These are phyloP conservation scores for Macrophomina tecta DNA, from an alignment of 2,329 filamentous ascomycete species.

Conservation along the genomic window DNA sequence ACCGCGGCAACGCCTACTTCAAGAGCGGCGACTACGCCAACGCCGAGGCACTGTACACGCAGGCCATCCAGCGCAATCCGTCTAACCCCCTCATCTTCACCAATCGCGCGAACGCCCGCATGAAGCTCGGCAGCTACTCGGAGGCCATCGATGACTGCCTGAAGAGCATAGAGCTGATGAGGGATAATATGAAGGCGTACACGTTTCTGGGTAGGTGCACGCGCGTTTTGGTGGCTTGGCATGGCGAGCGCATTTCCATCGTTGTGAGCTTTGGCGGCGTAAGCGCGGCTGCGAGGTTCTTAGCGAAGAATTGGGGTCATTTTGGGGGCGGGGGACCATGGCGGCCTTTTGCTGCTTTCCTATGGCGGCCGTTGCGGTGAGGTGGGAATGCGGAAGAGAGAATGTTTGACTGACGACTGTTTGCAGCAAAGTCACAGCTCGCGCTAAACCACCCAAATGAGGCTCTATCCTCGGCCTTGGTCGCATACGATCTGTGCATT, in stretches of 20 bases:
- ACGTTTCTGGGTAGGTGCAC: constrained; percentile 68
- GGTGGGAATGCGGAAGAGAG: background rate
- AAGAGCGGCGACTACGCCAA: constrained; percentile 66
- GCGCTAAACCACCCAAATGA: constrained; percentile 73
- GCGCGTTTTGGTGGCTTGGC: background rate
- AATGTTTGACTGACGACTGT: constrained; percentile 5
- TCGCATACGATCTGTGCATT: constrained; percentile 75
- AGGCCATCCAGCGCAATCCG: constrained; percentile 80
- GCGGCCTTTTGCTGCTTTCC: no score
- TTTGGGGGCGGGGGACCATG: no score
- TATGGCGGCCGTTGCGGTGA: no score
- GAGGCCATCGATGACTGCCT: constrained; percentile 79
- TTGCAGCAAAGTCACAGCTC: constrained; percentile 76
- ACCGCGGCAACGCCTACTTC: constrained; percentile 69
- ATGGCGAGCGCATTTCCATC: no score
- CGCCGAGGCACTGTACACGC: constrained; percentile 74
- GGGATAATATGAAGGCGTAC: constrained; percentile 76
- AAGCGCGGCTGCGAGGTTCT: background rate
- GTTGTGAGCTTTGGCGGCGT: background rate
- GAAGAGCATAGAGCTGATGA: constrained; percentile 71
- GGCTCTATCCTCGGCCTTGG: constrained; percentile 72
- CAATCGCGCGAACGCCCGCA: constrained; percentile 83
- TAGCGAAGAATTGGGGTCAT: no score
- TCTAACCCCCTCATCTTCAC: constrained; percentile 82
- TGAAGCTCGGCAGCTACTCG: constrained; percentile 76